These are phyloP conservation scores for Chlamydomonas incerta DNA, from an alignment of 139 green algal genomes.

Conservation along the genomic window DNA sequence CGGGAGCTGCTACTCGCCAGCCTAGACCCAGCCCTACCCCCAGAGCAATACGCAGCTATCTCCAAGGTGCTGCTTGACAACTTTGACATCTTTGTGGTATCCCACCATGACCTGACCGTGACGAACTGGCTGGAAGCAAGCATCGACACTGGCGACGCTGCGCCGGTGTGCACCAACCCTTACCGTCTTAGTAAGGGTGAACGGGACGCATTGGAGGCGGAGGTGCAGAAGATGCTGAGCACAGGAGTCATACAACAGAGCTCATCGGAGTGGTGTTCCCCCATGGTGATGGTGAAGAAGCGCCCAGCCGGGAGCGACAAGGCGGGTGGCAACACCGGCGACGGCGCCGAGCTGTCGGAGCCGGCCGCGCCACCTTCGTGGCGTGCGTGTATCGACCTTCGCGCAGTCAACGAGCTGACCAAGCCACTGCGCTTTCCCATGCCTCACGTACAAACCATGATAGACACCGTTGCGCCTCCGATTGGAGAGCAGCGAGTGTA, in stretches of 20 bases:
- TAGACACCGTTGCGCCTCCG: not conserved
- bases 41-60: no score
- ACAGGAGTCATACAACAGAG: no score
- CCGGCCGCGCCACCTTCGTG: not conserved
- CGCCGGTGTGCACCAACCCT: not conserved
- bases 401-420: not conserved
- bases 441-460: not conserved
- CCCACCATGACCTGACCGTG: not conserved
- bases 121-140: not conserved
- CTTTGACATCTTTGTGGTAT: not conserved
- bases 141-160: not conserved
- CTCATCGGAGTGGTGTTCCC: no score
- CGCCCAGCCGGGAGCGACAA: not conserved
- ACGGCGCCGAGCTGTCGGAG: not conserved
- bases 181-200: not conserved
- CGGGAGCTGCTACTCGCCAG: no score
- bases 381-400: not conserved
- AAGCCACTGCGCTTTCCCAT: not conserved
- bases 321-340: not conserved
- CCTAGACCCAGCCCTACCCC: no score
- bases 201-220: no score
- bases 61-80: not conserved
- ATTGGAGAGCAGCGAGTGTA: not conserved
- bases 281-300: no score
- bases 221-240: no score